phyloP scores from a whole-genome alignment of 148 eudicot genomes.

The Rheum nobile region DNA sequence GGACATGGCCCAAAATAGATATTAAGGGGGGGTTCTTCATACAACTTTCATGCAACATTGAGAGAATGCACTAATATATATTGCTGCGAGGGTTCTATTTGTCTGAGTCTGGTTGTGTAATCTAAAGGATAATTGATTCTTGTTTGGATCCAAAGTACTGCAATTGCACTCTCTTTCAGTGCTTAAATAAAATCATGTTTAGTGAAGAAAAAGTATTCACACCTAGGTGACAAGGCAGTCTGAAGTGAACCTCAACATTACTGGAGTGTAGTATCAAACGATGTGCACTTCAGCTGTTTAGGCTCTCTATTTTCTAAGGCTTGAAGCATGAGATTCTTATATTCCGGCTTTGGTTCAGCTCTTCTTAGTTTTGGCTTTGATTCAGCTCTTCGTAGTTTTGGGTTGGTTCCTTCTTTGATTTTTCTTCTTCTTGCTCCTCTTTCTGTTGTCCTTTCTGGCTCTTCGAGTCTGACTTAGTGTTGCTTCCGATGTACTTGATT shows the following conservation, averaged over 20 bases:
- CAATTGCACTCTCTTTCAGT: neutral
- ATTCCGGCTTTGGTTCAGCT: neutral
- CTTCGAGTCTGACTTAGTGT: neutral
- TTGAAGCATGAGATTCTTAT: neutral
- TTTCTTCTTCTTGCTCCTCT: neutral
- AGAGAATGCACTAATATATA: neutral
- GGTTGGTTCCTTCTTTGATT: neutral
- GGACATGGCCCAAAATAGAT: no score
- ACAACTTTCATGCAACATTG: neutral
- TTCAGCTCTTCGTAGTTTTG: neutral
- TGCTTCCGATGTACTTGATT: no score
- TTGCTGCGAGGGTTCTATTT: neutral
- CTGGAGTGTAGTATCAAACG: neutral
- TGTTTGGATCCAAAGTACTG: neutral
- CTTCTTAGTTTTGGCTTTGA: neutral
- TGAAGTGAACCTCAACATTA: neutral
- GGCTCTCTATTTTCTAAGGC: neutral
- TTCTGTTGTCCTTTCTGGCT: neutral
- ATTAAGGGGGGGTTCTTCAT: no score
- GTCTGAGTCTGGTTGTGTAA: neutral
- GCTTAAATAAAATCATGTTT: no score
- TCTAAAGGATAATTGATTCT: neutral
- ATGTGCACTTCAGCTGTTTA: neutral
- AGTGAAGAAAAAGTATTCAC: neutral
- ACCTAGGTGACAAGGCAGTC: neutral